These are phyloP conservation scores for Fusarium sp. DNA, from an alignment of 2,329 filamentous ascomycete genomes.

Conservation along the genomic window DNA sequence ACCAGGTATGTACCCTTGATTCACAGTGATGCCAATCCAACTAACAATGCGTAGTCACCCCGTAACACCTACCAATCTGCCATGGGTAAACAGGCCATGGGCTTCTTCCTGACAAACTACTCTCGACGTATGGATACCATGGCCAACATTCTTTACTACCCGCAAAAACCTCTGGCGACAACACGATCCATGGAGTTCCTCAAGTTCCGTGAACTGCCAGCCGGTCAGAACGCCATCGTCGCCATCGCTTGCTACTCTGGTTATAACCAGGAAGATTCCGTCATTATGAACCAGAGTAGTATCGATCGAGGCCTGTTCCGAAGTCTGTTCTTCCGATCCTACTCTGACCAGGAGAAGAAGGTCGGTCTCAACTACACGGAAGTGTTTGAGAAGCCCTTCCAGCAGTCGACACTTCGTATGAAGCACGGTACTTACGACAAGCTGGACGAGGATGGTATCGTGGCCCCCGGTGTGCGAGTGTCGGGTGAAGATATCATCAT, in stretches of 20 bases:
- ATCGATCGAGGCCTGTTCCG: slow-evolving; percentile 98
- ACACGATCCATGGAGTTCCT: slow-evolving; percentile 99
- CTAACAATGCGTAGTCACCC: slow-evolving; percentile 73
- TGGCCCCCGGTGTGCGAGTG: slow-evolving; percentile 92
- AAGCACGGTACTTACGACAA: slow-evolving; percentile 98
- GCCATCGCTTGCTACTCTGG: slow-evolving; percentile 97
- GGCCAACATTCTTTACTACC: slow-evolving; percentile 99
- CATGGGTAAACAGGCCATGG: slow-evolving; percentile 99
- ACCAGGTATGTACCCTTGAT: slow-evolving; percentile 70
- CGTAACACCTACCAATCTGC: slow-evolving; percentile 99
- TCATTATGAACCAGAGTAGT: slow-evolving; percentile 99
- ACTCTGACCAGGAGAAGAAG: slow-evolving; percentile 96
- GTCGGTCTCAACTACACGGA: slow-evolving; percentile 94
- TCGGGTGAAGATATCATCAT: slow-evolving; percentile 99
- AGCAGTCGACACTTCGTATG: slow-evolving; percentile 87
- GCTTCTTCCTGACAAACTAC: slow-evolving; percentile 98
- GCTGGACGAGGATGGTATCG: slow-evolving; percentile 94
- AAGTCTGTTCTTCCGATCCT: slow-evolving; percentile 97
- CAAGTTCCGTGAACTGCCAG: slow-evolving; percentile 96
- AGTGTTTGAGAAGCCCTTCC: slow-evolving; percentile 93
- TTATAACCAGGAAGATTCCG: slow-evolving; percentile 99
- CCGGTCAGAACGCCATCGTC: slow-evolving; percentile 97
- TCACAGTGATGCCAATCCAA: background rate
- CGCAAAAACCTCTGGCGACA: slow-evolving; percentile 95
- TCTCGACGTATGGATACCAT: slow-evolving; percentile 98